A percentile compares a stretch with the other conserved stretches of the same genome.
These are phyloP conservation scores for Fusarium brevicatenulatum DNA, from an alignment of 2,329 filamentous ascomycete species.

Conservation along the genomic window DNA sequence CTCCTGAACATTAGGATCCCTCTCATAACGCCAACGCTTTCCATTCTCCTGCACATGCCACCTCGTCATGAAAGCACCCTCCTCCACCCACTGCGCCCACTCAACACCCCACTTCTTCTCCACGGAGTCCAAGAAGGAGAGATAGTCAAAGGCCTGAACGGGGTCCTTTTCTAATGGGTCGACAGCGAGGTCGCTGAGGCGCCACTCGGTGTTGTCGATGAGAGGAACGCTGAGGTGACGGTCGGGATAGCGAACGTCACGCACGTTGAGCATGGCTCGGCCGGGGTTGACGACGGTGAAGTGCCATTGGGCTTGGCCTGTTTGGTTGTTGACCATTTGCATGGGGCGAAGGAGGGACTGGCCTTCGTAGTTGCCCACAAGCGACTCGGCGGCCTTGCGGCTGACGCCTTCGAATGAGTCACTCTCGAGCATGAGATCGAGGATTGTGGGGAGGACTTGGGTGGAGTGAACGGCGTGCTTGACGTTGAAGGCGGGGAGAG, in stretches of 20 bases:
- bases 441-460: constrained; percentile 47
- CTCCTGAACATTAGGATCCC: constrained; percentile 5
- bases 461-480: constrained; percentile 45
- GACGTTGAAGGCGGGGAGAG: constrained; percentile 43
- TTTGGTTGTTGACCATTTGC: constrained; percentile 21
- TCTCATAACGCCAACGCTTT: constrained; percentile 47
- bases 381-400: constrained; percentile 35
- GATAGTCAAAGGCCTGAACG: constrained; percentile 42
- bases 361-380: constrained; percentile 46
- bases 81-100: constrained; percentile 46
- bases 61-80: constrained; percentile 46
- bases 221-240: constrained; percentile 47
- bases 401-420: constrained; percentile 40
- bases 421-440: constrained; percentile 48
- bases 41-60: constrained; percentile 51
- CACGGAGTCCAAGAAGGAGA: constrained; percentile 37
- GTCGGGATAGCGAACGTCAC: constrained; percentile 45
- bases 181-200: constrained; percentile 43
- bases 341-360: constrained; percentile 45
- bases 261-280: constrained; percentile 47
- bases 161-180: constrained; percentile 44
- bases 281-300: constrained; percentile 50
- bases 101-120: constrained; percentile 41
- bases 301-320: constrained; percentile 46
- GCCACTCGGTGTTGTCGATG: constrained; percentile 47